Evolutionary conservation across 305 asterid species (phyloP), one percentile per base, ranked within the genome.

Genomic region (Coffea humblotiana): DNA sequence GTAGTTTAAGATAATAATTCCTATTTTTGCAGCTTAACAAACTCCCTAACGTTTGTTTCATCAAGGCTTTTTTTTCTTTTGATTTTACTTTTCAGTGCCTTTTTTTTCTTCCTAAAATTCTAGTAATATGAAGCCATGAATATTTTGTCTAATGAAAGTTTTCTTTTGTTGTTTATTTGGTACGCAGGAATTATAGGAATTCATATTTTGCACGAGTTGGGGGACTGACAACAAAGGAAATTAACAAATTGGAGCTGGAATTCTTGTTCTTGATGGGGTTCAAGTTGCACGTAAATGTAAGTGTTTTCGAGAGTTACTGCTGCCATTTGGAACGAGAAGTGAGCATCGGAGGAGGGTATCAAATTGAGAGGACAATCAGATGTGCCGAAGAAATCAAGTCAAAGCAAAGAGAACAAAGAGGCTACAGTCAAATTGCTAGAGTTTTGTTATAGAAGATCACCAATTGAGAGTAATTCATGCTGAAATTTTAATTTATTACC

Each of bases 241-340:
- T 95, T 82, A 95, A 95, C 84, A 79, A 77, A 25, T 72, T 95
- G 86, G 99, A 95, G 87, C 15, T 92, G 2, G 95, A 94, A n/a
- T 88, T 91, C 6, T 77, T 95, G 86, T 94, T 95, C 86, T 8
- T 90, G 90, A 88, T 95, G 91, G 92, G 90, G 65, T 95, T 95
- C 89, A 95, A 90, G 68, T 21, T 95, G 87, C 99, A 95, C 65
- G 98, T 95, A 76, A 95, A 95, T 85, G 92, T 95, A 79, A 92
- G 97, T 79, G 98, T 95, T 3, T 94, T 83, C 60, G 94, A 93
- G 91, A 92, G 99, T 18, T 95, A 95, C 54, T 95, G 99, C 78
- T 71, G 96, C 82, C 99, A 95, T 89, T 86, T 95, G 84, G 98
- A 94, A 83, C 94, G 99, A 52, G 99, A 95, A 86, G 98, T 94